Conservation (phyloP, 2,329 filamentous ascomycete genomes). For the Sphaerulina musiva region DNA sequence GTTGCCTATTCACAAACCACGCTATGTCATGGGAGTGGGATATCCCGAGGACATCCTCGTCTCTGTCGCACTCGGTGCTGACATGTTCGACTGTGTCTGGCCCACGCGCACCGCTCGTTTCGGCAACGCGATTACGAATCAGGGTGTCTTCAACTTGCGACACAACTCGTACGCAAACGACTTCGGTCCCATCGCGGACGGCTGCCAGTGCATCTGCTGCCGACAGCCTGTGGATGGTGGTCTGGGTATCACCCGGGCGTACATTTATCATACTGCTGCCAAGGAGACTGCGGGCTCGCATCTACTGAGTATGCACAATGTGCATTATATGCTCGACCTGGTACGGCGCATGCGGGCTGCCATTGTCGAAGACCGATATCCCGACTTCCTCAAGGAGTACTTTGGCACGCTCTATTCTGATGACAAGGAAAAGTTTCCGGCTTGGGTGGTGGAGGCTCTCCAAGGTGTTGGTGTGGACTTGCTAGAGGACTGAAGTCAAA, state of each 20-base stretch:
- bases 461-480: constrained; percentile 73
- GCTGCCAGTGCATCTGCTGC: constrained; percentile 76
- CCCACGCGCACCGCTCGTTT: constrained; percentile 93
- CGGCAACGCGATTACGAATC: constrained; percentile 80
- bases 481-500: constrained; percentile 33
- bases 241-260: constrained; percentile 77
- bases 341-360: constrained; percentile 71
- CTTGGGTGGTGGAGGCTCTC: constrained; percentile 78
- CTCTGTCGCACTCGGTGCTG: constrained; percentile 84
- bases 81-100: constrained; percentile 99
- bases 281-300: constrained; percentile 93
- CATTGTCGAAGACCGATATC: constrained; percentile 50
- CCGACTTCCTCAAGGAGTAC: constrained; percentile 69
- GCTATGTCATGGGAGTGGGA: constrained; percentile 97
- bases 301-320: constrained; percentile 86
- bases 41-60: constrained; percentile 96
- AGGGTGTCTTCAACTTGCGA: constrained; percentile 77
- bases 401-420: constrained; percentile 65
- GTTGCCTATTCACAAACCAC: constrained; percentile 83
- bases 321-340: constrained; percentile 80
- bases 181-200: constrained; percentile 75
- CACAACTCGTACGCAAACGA: constrained; percentile 69
- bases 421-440: constrained; percentile 61
- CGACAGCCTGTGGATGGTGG: constrained; percentile 57
- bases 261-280: constrained; percentile 80